Percentiles rank a stretch among this genome's conserved stretches.
Evolutionary conservation across 805 yeast species (phyloP).

Genomic region (Kazachstania viticola): DNA sequence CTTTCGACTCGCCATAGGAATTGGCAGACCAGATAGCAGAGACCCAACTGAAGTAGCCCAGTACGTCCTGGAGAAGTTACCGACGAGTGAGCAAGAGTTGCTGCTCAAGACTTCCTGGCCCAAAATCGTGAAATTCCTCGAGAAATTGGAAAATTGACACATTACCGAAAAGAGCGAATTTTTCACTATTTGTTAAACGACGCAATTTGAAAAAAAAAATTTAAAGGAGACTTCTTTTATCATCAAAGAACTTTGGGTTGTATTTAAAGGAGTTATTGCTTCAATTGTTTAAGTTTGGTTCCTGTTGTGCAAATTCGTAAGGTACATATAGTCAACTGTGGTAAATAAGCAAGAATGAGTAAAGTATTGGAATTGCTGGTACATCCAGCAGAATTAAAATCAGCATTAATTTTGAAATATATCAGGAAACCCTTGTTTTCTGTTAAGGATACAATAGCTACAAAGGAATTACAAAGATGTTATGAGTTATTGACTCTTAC

Average conservation of each 20-base stretch:
- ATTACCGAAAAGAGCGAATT: too few relatives aligned
- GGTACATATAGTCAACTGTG: too few relatives aligned
- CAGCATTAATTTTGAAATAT: constrained; percentile 50
- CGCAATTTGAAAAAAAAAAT: too few relatives aligned
- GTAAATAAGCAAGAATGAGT: neutral
- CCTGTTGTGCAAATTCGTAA: too few relatives aligned
- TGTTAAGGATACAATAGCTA: constrained; percentile 29
- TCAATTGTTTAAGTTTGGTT: too few relatives aligned
- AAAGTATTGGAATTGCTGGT: constrained; percentile 34
- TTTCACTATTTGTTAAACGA: too few relatives aligned
- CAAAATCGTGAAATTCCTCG: neutral
- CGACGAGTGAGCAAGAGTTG: neutral
- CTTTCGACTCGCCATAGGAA: constrained; percentile 64
- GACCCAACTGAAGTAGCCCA: constrained; percentile 38
- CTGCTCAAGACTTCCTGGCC: neutral
- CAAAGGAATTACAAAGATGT: constrained; percentile 46
- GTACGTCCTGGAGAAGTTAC: constrained; percentile 51
- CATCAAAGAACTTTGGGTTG: too few relatives aligned
- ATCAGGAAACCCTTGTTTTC: constrained; percentile 47
- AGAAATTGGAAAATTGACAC: too few relatives aligned
- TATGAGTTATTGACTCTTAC: constrained; percentile 55
- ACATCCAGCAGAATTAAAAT: constrained; percentile 64
- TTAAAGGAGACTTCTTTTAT: too few relatives aligned
- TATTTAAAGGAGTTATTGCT: too few relatives aligned
- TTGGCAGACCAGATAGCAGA: constrained; percentile 40